Conservation (phyloP, 83 land plant species). For the Picea abies region DNA sequence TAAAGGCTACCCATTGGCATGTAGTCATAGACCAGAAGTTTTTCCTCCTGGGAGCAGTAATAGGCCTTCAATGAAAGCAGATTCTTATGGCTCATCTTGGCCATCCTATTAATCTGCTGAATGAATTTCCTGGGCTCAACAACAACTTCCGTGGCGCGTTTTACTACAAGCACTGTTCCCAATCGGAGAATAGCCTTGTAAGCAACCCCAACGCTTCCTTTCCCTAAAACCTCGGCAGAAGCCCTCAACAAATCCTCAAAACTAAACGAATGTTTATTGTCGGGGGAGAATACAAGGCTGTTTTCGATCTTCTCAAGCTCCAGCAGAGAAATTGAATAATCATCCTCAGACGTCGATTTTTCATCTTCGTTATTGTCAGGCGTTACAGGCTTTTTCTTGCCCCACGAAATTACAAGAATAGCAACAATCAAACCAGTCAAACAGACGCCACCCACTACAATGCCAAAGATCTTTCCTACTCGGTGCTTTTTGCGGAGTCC, state of each 20-base stretch:
- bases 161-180: conserved; percentile 15
- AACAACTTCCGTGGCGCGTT: conserved; percentile 17
- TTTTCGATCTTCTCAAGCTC: conserved; percentile 11
- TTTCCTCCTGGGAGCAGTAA: conserved; percentile 25
- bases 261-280: conserved; percentile 1
- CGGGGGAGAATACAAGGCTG: conserved; percentile 21
- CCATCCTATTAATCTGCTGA: conserved; percentile 14
- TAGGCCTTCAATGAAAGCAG: conserved; percentile 21
- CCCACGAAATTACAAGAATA: background rate
- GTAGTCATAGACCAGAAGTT: conserved; percentile 24
- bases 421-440: background rate
- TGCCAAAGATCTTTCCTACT: conserved; percentile 20
- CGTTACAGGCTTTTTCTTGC: background rate
- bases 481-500: background rate
- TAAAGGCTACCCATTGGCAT: conserved; percentile 26
- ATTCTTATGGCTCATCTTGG: conserved; percentile 16
- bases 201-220: conserved; percentile 22
- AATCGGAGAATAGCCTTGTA: conserved; percentile 22
- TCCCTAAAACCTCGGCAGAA: conserved; percentile 24
- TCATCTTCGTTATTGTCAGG: background rate
- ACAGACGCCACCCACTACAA: conserved; percentile 14
- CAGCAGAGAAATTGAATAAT: background rate
- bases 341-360: background rate
- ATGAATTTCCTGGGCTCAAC: conserved; percentile 9
- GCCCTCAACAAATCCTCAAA: conserved; percentile 31